These are phyloP conservation scores for Termitomyces sp. DNA, from an alignment of 768 basidiomycete species.

Conservation along the genomic window DNA sequence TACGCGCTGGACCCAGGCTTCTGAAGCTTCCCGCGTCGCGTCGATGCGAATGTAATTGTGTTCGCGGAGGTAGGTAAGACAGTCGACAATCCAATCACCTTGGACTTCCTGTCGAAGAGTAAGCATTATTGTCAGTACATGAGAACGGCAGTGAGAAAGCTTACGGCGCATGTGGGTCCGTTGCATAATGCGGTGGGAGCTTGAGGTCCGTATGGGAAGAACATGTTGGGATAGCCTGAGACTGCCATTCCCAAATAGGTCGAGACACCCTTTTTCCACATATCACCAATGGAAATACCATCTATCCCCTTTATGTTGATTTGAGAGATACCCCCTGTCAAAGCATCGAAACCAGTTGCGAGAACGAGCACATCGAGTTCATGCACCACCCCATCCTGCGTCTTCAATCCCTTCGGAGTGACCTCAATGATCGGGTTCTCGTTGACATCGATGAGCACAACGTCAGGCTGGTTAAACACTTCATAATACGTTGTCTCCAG, in stretches of 20 bases:
- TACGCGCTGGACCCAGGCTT: constrained; percentile 15
- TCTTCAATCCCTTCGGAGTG: constrained; percentile 20
- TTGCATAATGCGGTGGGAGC: constrained; percentile 25
- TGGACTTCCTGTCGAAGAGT: constrained; percentile 21
- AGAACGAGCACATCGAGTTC: too few species aligned
- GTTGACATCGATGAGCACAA: constrained; percentile 20
- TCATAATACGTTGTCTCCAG: constrained; percentile 24
- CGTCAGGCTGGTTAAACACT: constrained; percentile 26
- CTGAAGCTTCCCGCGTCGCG: constrained; percentile 14
- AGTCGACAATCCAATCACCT: constrained; percentile 25
- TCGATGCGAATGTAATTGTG: constrained; percentile 14
- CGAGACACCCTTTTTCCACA: constrained; percentile 21
- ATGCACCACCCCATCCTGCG: too few species aligned
- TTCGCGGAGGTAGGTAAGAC: constrained; percentile 18
- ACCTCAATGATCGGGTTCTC: constrained; percentile 21
- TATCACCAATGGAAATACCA: constrained; percentile 21
- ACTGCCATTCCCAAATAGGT: constrained; percentile 23
- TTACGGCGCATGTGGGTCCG: constrained; percentile 24
- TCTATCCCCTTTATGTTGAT: too few species aligned
- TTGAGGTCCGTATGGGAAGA: constrained; percentile 27
- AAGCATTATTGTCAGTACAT: neutral
- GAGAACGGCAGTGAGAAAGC: neutral
- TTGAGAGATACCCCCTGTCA: constrained; percentile 23
- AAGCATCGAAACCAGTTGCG: constrained; percentile 25
- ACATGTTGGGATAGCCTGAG: constrained; percentile 25